Percentiles rank a stretch among this genome's conserved stretches.
These are phyloP conservation scores for Ajuga chamaepitys DNA, from an alignment of 257 asterid species.

Conservation along the genomic window DNA sequence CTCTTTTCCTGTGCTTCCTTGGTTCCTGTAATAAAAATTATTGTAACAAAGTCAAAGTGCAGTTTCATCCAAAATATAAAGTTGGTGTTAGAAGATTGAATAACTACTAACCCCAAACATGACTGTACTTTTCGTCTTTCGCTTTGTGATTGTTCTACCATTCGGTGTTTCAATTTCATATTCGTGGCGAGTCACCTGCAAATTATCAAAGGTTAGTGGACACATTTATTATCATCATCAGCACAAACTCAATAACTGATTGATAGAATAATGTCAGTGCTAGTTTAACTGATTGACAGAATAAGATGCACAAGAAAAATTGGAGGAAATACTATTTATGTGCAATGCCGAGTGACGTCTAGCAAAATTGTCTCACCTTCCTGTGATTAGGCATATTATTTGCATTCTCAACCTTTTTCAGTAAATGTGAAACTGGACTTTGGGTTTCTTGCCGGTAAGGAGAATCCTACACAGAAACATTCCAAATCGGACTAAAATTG, in stretches of 20 bases:
- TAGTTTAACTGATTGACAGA: too few species aligned
- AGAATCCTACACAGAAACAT: constrained; percentile 35
- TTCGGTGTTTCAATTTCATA: constrained; percentile 90
- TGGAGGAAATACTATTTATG: background rate
- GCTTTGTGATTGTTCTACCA: constrained; percentile 85
- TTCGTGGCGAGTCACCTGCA: constrained; percentile 84
- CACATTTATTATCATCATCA: constrained; percentile 3
- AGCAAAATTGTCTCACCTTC: constrained; percentile 50
- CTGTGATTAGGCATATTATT: constrained; percentile 66
- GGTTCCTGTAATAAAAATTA: constrained; percentile 46
- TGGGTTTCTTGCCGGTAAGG: constrained; percentile 45
- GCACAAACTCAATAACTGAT: background rate
- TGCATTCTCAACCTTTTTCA: constrained; percentile 62
- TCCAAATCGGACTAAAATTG: constrained; percentile 8
- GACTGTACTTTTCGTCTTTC: constrained; percentile 83
- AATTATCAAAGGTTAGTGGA: constrained; percentile 15
- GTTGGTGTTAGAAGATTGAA: constrained; percentile 4
- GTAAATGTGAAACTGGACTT: constrained; percentile 67
- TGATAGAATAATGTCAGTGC: too few species aligned
- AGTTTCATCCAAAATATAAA: background rate
- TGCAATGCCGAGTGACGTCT: constrained; percentile 2
- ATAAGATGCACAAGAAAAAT: too few species aligned
- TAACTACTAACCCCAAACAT: constrained; percentile 75
- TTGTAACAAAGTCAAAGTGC: constrained; percentile 6
- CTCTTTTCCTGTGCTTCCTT: constrained; percentile 49